These are phyloP conservation scores for Lenwebbia sp. DNA, from an alignment of 345 rosid genomes.

Conservation along the genomic window DNA sequence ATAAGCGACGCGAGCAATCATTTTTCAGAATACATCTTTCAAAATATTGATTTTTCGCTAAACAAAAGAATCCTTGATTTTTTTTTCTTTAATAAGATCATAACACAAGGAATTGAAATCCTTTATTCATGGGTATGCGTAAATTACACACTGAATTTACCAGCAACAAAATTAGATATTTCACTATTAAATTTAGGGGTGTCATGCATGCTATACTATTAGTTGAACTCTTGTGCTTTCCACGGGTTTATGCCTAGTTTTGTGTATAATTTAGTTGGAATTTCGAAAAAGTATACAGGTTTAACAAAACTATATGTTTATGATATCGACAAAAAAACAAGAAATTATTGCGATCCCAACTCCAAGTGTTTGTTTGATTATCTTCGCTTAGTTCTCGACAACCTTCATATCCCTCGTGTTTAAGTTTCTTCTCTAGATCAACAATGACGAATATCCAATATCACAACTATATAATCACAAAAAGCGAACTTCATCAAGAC, in stretches of 20 bases:
- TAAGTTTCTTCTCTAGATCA: not conserved
- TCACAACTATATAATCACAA: no score
- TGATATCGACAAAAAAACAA: no score
- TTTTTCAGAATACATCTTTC: not conserved
- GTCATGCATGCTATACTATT: not conserved
- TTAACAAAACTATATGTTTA: not conserved
- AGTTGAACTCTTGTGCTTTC: not conserved
- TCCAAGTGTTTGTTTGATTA: no score
- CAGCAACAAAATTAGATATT: not conserved
- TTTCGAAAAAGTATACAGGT: not conserved
- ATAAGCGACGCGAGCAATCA: accelerated
- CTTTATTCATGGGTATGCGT: not conserved
- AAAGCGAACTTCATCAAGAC: no score
- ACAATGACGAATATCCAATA: no score
- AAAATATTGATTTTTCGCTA: accelerated
- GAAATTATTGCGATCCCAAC: no score
- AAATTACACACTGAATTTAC: not conserved
- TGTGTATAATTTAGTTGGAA: accelerated
- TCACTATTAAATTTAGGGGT: accelerated
- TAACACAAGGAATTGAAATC: not conserved
- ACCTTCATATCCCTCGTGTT: not conserved
- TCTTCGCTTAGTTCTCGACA: no score
- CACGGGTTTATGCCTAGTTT: not conserved
- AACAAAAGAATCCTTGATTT: accelerated
- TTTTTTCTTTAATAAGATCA: not conserved